Conservation (phyloP, 768 basidiomycete genomes). For the Mycena floridula region DNA sequence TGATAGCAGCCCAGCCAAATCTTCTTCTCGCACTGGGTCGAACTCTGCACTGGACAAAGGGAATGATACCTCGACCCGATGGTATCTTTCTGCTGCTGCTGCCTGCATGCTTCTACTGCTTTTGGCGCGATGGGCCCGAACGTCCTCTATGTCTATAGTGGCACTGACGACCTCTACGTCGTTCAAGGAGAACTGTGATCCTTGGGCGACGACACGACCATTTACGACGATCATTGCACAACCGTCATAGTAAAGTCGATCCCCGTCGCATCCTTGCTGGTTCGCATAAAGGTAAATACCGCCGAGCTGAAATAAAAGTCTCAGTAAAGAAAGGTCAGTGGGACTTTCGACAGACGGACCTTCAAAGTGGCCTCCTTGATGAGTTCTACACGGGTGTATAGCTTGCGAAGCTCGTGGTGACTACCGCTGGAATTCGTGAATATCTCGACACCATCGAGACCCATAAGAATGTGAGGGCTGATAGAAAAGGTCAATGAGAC, state of each 20-base stretch:
- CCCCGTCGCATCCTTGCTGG: conserved; percentile 98
- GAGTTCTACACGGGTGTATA: conserved; percentile 84
- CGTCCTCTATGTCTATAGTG: conserved; percentile 95
- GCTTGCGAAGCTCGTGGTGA: conserved; percentile 97
- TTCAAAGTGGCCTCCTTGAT: conserved; percentile 97
- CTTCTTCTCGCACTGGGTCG: conserved; percentile 52
- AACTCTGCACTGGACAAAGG: conserved; percentile 73
- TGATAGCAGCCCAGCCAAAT: conserved; percentile 31
- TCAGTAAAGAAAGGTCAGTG: background rate
- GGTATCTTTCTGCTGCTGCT: conserved; percentile 65
- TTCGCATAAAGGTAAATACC: conserved; percentile 98
- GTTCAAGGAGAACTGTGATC: conserved; percentile 90
- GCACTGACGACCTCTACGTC: conserved; percentile 97
- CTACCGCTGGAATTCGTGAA: conserved; percentile 98
- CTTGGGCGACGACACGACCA: conserved; percentile 88
- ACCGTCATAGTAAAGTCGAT: conserved; percentile 96
- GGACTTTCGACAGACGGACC: conserved; percentile 31
- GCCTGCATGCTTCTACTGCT: conserved; percentile 91
- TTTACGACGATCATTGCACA: conserved; percentile 96
- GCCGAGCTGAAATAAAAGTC: conserved; percentile 60
- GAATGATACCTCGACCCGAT: conserved; percentile 78
- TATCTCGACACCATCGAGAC: conserved; percentile 96
- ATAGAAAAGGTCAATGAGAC: background rate
- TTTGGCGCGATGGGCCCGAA: conserved; percentile 79
- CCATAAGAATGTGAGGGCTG: conserved; percentile 97